Evolutionary conservation across 2,329 filamentous ascomycete genomes (phyloP).

Genomic region (Phialophora expanda): DNA sequence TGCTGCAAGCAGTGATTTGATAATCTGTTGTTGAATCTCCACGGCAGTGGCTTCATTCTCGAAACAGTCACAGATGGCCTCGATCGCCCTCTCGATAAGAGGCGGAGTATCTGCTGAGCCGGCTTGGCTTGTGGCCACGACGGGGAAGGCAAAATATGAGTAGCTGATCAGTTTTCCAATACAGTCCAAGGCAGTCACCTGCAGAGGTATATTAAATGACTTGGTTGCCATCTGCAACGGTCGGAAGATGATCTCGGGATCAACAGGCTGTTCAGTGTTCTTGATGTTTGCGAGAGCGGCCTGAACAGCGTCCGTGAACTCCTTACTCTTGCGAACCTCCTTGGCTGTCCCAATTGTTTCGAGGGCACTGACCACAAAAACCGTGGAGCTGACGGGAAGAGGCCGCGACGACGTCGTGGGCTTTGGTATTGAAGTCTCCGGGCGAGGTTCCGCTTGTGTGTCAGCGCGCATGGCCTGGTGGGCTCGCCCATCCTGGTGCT

Average conservation of each 20-base stretch:
- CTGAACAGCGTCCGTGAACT: slow-evolving; percentile 79
- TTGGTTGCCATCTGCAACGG: slow-evolving; percentile 89
- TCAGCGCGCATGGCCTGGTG: slow-evolving; percentile 9
- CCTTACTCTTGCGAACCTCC: slow-evolving; percentile 85
- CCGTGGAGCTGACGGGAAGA: slow-evolving; percentile 84
- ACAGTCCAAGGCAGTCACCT: slow-evolving; percentile 91
- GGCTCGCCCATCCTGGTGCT: slow-evolving; percentile 37
- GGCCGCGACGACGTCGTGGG: slow-evolving; percentile 59
- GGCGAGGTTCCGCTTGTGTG: slow-evolving; percentile 6
- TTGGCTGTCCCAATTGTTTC: slow-evolving; percentile 91
- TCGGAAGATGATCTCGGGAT: slow-evolving; percentile 89
- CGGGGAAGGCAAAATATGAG: slow-evolving; percentile 88
- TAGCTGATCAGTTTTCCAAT: slow-evolving; percentile 99
- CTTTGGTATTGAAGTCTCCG: slow-evolving; percentile 63
- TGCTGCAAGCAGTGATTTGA: slow-evolving; percentile 93
- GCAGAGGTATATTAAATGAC: slow-evolving; percentile 80
- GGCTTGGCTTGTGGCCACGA: slow-evolving; percentile 54
- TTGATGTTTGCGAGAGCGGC: slow-evolving; percentile 85
- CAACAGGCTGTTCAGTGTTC: slow-evolving; percentile 78
- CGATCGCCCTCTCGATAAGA: slow-evolving; percentile 94
- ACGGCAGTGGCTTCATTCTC: slow-evolving; percentile 91
- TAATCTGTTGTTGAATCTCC: slow-evolving; percentile 95
- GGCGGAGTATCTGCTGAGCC: slow-evolving; percentile 59
- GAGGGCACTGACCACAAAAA: slow-evolving; percentile 92
- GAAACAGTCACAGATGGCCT: slow-evolving; percentile 99